Evolutionary conservation across 345 rosid genomes (phyloP), one percentile per base, ranked within the genome.

Genomic region (Orychophragmus violaceus): DNA sequence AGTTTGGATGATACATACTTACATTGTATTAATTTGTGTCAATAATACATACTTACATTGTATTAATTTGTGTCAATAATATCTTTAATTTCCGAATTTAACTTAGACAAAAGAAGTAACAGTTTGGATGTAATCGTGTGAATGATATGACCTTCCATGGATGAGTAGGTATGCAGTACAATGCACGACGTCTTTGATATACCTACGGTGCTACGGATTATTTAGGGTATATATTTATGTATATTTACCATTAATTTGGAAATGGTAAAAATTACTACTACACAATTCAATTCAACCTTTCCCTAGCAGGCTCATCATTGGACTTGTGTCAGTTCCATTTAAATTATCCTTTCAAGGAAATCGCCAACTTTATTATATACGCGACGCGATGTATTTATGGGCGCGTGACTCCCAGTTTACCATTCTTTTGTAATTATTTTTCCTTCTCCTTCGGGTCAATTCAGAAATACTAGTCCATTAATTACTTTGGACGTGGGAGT

Each of bases 241-340:
- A 36, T 8, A 32, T 25, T 45, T 35, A 17, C 58, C 14, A 48
- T 17, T 12, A 10, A 7, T 17, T 30, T 22, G 8, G 21, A 13
- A 41, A n/a, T n/a, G n/a, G n/a, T n/a, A 41, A 16, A 5, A 1
- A 6, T 14, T 7, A 39, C n/a, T n/a, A 41, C 14, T n/a, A n/a
- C 7, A 41, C 8, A 41, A 41, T 14, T 14, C 8, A 41, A 41
- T 19, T 41, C 19, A 14, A 41, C 46, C 19, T 41, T 41, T 9
- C 19, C 46, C 18, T 24, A 13, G n/a, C n/a, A n/a, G n/a, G n/a
- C n/a, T 68, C 66, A 59, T 68, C 66, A 68, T 68, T 68, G 66
- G 66, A 35, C 35, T 11, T 35, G 4, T 68, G 73, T 68, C 66
- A 68, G 59, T 48, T 35, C 22, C 73, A 48, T 68, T 48, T 48